A percentile compares a stretch with the other conserved stretches of the same genome.
Conservation (phyloP, 2,329 filamentous ascomycete species). For the Beauveria sp. region DNA sequence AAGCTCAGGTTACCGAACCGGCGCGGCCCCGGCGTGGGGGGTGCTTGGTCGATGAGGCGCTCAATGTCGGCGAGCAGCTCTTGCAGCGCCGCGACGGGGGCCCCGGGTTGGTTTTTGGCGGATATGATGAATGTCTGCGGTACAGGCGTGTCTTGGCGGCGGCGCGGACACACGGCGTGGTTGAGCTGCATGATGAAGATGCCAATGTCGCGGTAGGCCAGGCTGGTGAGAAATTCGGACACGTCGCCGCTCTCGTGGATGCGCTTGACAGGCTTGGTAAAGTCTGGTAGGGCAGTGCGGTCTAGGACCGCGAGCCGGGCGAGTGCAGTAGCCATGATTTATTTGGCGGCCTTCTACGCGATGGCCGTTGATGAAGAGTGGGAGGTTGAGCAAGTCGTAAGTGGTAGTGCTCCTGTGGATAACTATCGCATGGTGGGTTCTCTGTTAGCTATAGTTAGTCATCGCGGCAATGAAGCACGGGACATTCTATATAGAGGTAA, state of each 20-base stretch:
- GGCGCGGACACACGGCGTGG: constrained; percentile 68
- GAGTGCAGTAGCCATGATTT: constrained; percentile 8
- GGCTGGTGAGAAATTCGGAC: constrained; percentile 66
- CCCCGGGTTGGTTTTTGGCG: constrained; percentile 29
- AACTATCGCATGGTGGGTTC: background rate
- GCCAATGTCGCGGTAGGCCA: constrained; percentile 81
- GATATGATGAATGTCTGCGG: constrained; percentile 36
- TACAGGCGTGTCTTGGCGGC: constrained; percentile 29
- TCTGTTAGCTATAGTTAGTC: background rate
- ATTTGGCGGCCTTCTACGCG: background rate
- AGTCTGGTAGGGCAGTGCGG: constrained; percentile 37
- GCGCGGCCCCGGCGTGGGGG: constrained; percentile 76
- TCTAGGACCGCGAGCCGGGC: constrained; percentile 41
- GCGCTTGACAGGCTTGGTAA: constrained; percentile 63
- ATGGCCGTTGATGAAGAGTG: background rate
- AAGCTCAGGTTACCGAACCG: constrained; percentile 92
- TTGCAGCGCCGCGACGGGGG: constrained; percentile 57
- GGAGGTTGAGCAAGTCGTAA: background rate
- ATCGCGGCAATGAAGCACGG: background rate
- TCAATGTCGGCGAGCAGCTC: constrained; percentile 58
- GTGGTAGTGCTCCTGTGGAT: background rate
- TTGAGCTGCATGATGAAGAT: constrained; percentile 87
- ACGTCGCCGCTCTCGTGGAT: constrained; percentile 86
- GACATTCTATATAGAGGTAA: background rate
- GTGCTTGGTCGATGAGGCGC: constrained; percentile 65